Conservation (phyloP, 805 yeast genomes). For the Cyberlindnera galapagoensis region DNA sequence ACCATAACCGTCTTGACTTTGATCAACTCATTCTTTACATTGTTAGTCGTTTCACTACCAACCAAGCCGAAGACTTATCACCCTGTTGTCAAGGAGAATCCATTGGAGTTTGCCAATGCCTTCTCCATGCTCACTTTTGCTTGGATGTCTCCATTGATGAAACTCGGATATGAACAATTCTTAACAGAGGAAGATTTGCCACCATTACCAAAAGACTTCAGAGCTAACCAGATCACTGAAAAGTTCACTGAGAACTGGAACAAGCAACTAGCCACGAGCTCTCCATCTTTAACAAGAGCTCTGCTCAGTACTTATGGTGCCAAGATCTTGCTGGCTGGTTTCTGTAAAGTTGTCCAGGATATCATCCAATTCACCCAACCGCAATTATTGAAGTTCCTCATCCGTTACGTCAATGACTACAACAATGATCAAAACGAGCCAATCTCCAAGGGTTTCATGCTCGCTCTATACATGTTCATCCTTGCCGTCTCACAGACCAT, state of each 20-base stretch:
- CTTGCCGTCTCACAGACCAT: constrained; percentile 76
- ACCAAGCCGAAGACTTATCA: constrained; percentile 34
- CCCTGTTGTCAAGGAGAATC: constrained; percentile 27
- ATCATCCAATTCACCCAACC: constrained; percentile 80
- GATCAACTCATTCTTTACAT: constrained; percentile 25
- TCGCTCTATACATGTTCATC: constrained; percentile 68
- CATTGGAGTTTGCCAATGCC: constrained; percentile 46
- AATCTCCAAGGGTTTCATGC: constrained; percentile 66
- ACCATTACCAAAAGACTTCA: constrained; percentile 62
- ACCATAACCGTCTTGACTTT: constrained; percentile 29
- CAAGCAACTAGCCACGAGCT: constrained; percentile 42
- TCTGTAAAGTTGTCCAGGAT: constrained; percentile 75
- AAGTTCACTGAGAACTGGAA: constrained; percentile 58
- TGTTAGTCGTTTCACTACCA: constrained; percentile 34
- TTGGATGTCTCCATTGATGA: constrained; percentile 92
- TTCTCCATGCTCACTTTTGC: constrained; percentile 74
- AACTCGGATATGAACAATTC: constrained; percentile 58
- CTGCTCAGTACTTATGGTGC: constrained; percentile 64
- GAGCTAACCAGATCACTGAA: constrained; percentile 45
- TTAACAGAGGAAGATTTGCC: constrained; percentile 68
- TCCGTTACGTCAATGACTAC: constrained; percentile 47
- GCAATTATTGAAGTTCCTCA: constrained; percentile 62
- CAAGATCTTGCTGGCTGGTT: constrained; percentile 61
- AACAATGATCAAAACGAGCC: constrained; percentile 40
- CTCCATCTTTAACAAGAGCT: constrained; percentile 53